Base-by-base conservation (phyloP, 192 early-diverging fungal species). In the Chytriomyces sp. region DNA sequence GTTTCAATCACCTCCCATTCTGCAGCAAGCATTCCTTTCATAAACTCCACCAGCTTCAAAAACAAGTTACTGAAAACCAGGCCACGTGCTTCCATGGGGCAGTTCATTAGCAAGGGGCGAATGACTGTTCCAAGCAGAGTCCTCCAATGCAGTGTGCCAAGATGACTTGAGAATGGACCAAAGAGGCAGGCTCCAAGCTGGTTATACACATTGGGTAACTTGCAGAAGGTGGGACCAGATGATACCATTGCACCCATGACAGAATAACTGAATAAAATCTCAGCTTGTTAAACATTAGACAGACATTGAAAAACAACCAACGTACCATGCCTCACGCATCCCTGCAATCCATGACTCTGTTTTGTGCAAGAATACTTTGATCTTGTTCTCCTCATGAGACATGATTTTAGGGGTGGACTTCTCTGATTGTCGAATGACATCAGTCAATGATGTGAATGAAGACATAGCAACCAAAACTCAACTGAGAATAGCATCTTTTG, bases 131-230 rank as follows among this genome's bases (percentile, higher is more conserved):
- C 45, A 35, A 85, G 20, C 6, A 79, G n/a, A n/a, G 44, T 20
- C 59, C 81, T 85, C 84, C 78, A 82, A 60, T 85, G 81, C 18
- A 72, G 71, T 50, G 76, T 83, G 50, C 77, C 79, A 6, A 85
- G 68, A 45, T 47, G 45, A 50, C 7, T 48, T 20, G 77, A 13
- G 5, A 1, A 76, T 53, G n/a, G 26, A 7, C 53, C 48, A 48
- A 83, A 70, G 7, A 85, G 5, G 11, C 49, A 45, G 11, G 24
- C 59, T 7, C 48, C 11, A 70, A 80, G 43, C 28, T 45, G 11
- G 69, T 26, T 11, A 70, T 20, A 5, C 2, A 73, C 6, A 45
- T 60, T 59, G 10, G 77, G 80, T 0, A 69, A 20, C 2, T 24
- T 44, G 50, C 79, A 85, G 59, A 82, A 79, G 7, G n/a, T 26